Percentiles rank a stretch among this genome's conserved stretches.
These are phyloP conservation scores for Solanum chmielewskii DNA, from an alignment of 257 asterid species.

Conservation along the genomic window DNA sequence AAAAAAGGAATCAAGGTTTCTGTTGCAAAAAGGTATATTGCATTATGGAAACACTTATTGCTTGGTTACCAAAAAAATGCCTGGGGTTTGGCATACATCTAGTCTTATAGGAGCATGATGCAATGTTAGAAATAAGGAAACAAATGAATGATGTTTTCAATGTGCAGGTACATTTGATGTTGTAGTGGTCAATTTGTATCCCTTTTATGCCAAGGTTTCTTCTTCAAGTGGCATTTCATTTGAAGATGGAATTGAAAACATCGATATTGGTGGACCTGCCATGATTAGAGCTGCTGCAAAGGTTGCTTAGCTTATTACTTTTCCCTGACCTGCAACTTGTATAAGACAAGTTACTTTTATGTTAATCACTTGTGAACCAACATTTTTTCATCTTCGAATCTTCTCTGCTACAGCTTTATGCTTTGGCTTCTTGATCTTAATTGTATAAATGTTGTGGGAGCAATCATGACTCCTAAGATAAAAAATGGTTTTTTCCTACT, in stretches of 20 bases:
- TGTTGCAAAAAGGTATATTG: not conserved
- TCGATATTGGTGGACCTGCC: constrained; percentile 98
- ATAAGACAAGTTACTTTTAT: not conserved
- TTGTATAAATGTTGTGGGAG: not conserved
- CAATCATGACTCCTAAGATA: not conserved
- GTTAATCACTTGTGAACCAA: not conserved
- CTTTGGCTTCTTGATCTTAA: not conserved
- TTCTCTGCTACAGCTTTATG: not conserved
- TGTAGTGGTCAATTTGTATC: constrained; percentile 93
- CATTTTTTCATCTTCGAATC: not conserved
- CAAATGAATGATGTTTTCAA: not conserved
- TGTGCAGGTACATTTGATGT: constrained; percentile 85
- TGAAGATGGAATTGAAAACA: constrained; percentile 93
- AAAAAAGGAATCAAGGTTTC: not conserved
- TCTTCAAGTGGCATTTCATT: constrained; percentile 69
- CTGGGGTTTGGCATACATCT: not conserved
- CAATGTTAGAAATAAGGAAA: not conserved
- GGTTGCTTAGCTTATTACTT: constrained; percentile 22
- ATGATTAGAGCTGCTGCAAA: constrained; percentile 99
- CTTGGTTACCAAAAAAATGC: not conserved
- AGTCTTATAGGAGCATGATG: not conserved
- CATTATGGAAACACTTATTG: not conserved
- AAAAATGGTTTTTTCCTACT: not conserved
- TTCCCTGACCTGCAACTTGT: not conserved
- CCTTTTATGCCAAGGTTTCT: constrained; percentile 82